Evolutionary conservation across 2,329 filamentous ascomycete species (phyloP), one percentile per base, ranked within the genome.

Genomic region (Emergomyces orientalis): DNA sequence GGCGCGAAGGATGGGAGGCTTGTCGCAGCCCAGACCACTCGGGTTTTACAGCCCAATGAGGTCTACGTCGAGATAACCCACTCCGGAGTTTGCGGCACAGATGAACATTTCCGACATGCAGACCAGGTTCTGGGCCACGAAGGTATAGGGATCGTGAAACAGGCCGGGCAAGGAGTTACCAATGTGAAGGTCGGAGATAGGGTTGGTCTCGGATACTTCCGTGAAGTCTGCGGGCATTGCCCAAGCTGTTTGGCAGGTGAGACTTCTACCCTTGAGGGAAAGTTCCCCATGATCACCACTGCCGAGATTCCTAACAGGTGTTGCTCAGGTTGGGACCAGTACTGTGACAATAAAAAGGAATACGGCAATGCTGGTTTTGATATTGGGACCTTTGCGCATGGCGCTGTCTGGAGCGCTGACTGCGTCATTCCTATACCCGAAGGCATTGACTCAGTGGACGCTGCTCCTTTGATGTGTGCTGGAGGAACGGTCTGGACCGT

Each of bases 21-120:
- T 39, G 22, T 58, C 7, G 43, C 56, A 32, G 60, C 55, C 6
- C 49, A 55, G 55, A 32, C 54, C 7, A 63, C 63, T 5, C 51
- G 27, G 52, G 49, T 32, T 39, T 34, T 61, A 39, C 25, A 59
- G 11, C 41, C 49, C 2, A 61, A 64, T 43, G 39, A 87, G 64
- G 85, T 88, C 60, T 79, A 86, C 34, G 71, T 89, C 70, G 81
- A 80, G 62, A 78, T 89, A 65, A 88, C 86, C 19, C 84, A 86
- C 63, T 87, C 85, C 1, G 87, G 87, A 37, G 77, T 89, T 60
- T 89, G 87, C 72, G 85, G 84, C 59, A 89, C 87, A 3, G 81
- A 79, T 64, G 67, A 78, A 58, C 78, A 81, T 66, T 75, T 71
- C 64, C 14, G 49, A 19, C 61, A 56, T 59, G 45, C 22, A 41